phyloP scores from a whole-genome alignment of 768 basidiomycete species.

The Lepiota venenata region DNA sequence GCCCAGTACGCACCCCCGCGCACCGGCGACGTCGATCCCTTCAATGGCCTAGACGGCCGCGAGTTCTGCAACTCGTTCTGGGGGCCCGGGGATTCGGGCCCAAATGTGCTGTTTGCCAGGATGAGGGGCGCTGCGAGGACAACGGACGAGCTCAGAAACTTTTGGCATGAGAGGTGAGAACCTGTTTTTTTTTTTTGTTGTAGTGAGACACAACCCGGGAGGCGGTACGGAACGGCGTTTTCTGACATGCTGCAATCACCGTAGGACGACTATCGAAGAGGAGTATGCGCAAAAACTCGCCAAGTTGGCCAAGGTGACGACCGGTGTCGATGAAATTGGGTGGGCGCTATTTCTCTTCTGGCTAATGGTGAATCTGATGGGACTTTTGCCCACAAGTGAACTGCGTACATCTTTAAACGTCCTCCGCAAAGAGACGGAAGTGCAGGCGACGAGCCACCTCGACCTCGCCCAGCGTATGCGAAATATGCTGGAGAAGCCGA shows the following conservation, averaged over 20 bases:
- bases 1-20: slow-evolving; percentile 55
- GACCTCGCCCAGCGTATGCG: slow-evolving; percentile 72
- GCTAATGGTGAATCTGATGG: neutral
- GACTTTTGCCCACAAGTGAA: slow-evolving; percentile 49
- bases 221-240: slow-evolving; percentile 1
- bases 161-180: slow-evolving; percentile 91
- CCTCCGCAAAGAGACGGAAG: slow-evolving; percentile 78
- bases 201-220: neutral
- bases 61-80: slow-evolving; percentile 98
- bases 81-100: slow-evolving; percentile 82
- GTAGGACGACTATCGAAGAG: slow-evolving; percentile 85
- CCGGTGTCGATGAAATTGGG: slow-evolving; percentile 94
- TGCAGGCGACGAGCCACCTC: slow-evolving; percentile 68
- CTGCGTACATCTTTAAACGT: slow-evolving; percentile 78
- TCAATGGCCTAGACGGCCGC: slow-evolving; percentile 30
- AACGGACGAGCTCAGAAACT: slow-evolving; percentile 81
- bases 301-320: slow-evolving; percentile 69
- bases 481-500: slow-evolving; percentile 63
- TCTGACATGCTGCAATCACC: slow-evolving; percentile 6
- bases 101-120: slow-evolving; percentile 83
- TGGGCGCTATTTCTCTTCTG: slow-evolving; percentile 30
- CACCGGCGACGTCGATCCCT: slow-evolving; percentile 44
- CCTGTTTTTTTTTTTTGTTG: neutral
- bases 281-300: slow-evolving; percentile 85
- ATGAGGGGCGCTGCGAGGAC: slow-evolving; percentile 84